A percentile compares a stretch with the other conserved stretches of the same genome.
phyloP scores from a whole-genome alignment of 2,329 filamentous ascomycete species.

The Lomentospora prolificans region DNA sequence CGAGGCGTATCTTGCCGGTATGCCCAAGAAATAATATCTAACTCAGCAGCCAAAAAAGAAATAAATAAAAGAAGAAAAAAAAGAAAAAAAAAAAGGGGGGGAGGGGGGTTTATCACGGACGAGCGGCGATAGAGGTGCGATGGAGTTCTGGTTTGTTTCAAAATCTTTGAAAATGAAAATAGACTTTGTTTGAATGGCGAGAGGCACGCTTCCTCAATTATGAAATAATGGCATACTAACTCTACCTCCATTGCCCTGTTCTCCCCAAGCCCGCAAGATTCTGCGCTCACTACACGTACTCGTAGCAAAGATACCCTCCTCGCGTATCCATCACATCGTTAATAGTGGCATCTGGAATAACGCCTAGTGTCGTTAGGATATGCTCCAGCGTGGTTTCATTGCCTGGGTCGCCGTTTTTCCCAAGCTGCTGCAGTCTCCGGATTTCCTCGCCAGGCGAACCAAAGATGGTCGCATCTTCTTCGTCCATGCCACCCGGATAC shows the following conservation, averaged over 20 bases:
- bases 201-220: too few species aligned
- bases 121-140: too few species aligned
- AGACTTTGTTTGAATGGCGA: too few species aligned
- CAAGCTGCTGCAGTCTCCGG: neutral
- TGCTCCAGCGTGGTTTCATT: constrained; percentile 12
- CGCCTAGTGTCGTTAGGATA: constrained; percentile 9
- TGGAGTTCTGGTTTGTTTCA: too few species aligned
- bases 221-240: too few species aligned
- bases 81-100: too few species aligned
- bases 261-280: neutral
- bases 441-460: neutral
- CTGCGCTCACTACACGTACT: constrained; percentile 12
- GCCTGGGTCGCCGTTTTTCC: constrained; percentile 4
- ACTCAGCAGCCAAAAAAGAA: too few species aligned
- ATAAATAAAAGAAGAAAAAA: too few species aligned
- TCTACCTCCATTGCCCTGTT: too few species aligned
- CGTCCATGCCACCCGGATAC: constrained; percentile 1
- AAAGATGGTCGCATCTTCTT: neutral
- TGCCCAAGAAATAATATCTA: constrained; percentile 17
- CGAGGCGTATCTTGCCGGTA: constrained; percentile 39
- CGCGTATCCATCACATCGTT: constrained; percentile 12
- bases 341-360: constrained; percentile 10
- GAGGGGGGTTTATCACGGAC: too few species aligned
- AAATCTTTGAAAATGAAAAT: too few species aligned
- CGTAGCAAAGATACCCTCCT: constrained; percentile 7